phyloP scores from a whole-genome alignment of 495 filamentous ascomycete species.

The Penicillium parvum region DNA sequence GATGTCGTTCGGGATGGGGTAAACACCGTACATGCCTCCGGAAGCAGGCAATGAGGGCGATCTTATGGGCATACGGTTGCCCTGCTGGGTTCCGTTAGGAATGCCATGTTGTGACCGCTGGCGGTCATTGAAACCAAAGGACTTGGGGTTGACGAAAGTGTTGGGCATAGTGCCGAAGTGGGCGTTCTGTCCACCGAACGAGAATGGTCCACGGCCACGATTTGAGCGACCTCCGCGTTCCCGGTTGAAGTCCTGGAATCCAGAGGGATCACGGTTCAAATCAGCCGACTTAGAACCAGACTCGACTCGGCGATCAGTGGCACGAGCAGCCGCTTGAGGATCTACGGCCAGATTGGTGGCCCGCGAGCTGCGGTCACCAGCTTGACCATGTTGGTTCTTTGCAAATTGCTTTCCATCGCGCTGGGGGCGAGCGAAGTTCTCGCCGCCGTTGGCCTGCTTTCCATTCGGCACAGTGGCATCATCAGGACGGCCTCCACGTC shows the following conservation, averaged over 20 bases:
- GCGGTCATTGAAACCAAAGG: conserved; percentile 39
- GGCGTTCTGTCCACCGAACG: conserved; percentile 38
- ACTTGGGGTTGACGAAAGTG: conserved; percentile 39
- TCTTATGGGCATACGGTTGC: conserved; percentile 39
- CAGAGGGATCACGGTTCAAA: conserved; percentile 27
- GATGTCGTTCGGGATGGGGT: conserved; percentile 35
- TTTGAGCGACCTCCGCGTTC: conserved; percentile 52
- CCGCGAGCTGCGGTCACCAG: conserved; percentile 26
- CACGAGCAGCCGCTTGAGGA: conserved; percentile 28
- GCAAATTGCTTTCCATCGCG: conserved; percentile 33
- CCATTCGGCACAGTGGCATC: conserved; percentile 23
- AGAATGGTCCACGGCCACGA: conserved; percentile 49
- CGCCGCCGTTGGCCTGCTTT: conserved; percentile 27
- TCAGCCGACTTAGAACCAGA: conserved; percentile 40
- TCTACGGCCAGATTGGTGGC: conserved; percentile 34
- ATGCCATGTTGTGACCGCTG: conserved; percentile 36
- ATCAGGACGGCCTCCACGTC: conserved; percentile 31
- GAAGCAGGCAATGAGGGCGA: conserved; percentile 50
- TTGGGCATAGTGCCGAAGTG: conserved; percentile 45
- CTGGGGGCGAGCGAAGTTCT: conserved; percentile 28
- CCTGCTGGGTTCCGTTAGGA: conserved; percentile 33
- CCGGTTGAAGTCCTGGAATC: conserved; percentile 35
- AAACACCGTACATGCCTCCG: conserved; percentile 33
- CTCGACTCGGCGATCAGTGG: conserved; percentile 35
- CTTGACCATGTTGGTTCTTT: conserved; percentile 34